Evolutionary conservation across 1,284 basidiomycete species (phyloP).

Genomic region (Papiliotrema flavescens): DNA sequence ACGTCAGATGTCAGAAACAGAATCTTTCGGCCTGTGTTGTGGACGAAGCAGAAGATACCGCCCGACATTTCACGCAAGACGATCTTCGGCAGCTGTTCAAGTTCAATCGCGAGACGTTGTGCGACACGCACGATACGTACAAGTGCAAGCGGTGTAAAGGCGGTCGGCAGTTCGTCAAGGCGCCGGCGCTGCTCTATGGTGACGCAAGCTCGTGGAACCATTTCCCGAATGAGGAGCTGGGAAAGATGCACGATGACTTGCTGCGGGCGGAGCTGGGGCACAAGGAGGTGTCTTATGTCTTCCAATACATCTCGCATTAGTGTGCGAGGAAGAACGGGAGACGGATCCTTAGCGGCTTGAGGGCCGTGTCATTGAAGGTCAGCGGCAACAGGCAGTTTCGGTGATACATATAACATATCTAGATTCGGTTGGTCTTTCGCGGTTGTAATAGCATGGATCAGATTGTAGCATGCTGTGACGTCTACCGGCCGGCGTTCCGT

Average conservation of each 20-base stretch:
- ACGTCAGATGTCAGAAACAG: constrained; percentile 77
- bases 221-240: constrained; percentile 80
- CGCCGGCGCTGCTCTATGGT: constrained; percentile 85
- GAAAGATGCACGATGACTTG: constrained; percentile 91
- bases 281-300: constrained; percentile 83
- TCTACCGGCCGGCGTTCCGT: too few relatives aligned
- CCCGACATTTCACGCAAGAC: constrained; percentile 91
- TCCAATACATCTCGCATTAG: constrained; percentile 69
- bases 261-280: constrained; percentile 82
- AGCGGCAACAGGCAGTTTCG: too few relatives aligned
- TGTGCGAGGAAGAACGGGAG: too few relatives aligned
- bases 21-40: constrained; percentile 95
- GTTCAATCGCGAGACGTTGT: constrained; percentile 81
- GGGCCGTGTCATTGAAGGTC: too few relatives aligned
- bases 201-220: constrained; percentile 99
- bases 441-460: too few relatives aligned
- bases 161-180: constrained; percentile 78
- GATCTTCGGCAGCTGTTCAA: constrained; percentile 85
- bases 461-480: too few relatives aligned
- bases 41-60: constrained; percentile 93
- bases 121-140: constrained; percentile 96
- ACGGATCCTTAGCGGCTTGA: too few relatives aligned
- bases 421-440: too few relatives aligned
- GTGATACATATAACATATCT: too few relatives aligned
- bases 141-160: constrained; percentile 94